Evolutionary conservation across 371 early-diverging fungal genomes (phyloP).

Genomic region (Mortierella sp.): DNA sequence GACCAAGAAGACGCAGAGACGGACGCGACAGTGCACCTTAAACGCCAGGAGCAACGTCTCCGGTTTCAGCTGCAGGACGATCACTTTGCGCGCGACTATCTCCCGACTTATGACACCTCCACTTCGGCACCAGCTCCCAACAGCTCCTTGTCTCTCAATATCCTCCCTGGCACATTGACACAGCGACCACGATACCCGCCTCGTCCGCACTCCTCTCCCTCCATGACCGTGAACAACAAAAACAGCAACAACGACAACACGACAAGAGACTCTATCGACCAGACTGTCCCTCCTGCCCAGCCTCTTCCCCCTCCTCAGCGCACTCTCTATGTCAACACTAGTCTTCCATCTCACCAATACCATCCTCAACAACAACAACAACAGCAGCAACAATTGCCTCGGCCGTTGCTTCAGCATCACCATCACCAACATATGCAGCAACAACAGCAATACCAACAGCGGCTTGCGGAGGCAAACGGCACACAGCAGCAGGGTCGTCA

Average conservation of each 20-base stretch:
- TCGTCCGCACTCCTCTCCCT: not conserved
- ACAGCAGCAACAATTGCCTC: not conserved
- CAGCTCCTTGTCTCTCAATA: not conserved
- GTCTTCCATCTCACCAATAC: not conserved
- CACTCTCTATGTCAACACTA: not conserved
- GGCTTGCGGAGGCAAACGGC: not conserved
- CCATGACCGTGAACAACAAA: not conserved
- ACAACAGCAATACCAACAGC: not conserved
- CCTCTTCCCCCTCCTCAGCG: not conserved
- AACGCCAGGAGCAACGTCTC: not conserved
- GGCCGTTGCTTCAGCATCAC: conserved; percentile 4
- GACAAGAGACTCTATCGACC: not conserved
- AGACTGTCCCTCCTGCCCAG: not conserved
- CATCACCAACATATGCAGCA: conserved; percentile 2
- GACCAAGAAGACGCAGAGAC: not conserved
- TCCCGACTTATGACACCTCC: not conserved
- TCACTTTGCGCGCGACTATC: conserved; percentile 4
- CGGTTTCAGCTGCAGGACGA: conserved; percentile 13
- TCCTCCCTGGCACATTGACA: not conserved
- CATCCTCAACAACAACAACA: conserved; percentile 16
- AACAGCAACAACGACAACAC: not conserved
- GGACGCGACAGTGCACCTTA: not conserved
- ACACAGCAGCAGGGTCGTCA: not conserved
- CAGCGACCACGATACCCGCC: not conserved
- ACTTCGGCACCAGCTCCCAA: not conserved